phyloP scores from a whole-genome alignment of 129 eudicot species.

The sunflower (Helianthus annuus) region DNA sequence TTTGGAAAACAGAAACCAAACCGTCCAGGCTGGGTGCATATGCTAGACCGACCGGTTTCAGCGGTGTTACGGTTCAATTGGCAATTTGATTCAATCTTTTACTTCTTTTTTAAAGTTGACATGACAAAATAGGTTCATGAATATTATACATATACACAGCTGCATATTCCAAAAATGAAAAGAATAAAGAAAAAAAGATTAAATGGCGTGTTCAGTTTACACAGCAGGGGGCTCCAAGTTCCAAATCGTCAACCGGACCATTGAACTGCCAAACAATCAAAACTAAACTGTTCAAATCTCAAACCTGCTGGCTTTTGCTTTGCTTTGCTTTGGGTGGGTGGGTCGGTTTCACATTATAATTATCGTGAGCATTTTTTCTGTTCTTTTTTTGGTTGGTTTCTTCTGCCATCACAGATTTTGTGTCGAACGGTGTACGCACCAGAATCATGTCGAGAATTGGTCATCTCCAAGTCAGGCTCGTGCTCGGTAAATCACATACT shows the following conservation, averaged over 20 bases:
- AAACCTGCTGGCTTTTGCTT: background rate
- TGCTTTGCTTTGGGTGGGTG: background rate
- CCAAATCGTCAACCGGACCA: background rate
- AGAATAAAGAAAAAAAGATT: background rate
- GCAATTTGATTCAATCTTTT: too few species aligned
- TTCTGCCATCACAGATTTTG: slow-evolving; percentile 42
- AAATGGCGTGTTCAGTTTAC: background rate
- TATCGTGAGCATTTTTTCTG: background rate
- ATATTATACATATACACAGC: background rate
- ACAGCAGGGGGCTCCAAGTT: background rate
- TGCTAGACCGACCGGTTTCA: background rate
- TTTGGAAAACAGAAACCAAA: background rate
- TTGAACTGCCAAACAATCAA: background rate
- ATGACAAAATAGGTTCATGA: background rate
- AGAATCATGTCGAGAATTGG: slow-evolving; percentile 41
- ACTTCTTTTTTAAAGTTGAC: background rate
- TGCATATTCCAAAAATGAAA: background rate
- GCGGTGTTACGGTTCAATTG: background rate
- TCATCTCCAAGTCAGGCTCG: slow-evolving; percentile 47
- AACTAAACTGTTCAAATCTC: background rate
- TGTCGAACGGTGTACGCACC: slow-evolving; percentile 21
- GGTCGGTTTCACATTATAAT: background rate
- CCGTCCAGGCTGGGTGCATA: background rate
- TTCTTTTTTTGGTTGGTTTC: background rate
- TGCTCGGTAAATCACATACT: slow-evolving; percentile 51